phyloP scores from a whole-genome alignment of 179 eudicot species.

The Silene noctiflora region DNA sequence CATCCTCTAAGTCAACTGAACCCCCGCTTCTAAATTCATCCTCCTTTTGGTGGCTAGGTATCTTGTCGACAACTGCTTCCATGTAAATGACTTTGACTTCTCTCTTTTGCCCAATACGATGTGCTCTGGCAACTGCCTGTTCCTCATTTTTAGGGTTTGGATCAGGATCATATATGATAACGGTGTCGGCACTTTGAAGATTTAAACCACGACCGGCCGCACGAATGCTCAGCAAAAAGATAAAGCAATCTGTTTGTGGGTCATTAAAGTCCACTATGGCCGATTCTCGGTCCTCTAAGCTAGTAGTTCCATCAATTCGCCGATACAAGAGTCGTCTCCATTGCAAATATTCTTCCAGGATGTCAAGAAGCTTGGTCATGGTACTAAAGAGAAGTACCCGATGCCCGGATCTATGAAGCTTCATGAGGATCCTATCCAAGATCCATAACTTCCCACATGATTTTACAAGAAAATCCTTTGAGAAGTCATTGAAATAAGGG shows the following conservation, averaged over 20 bases:
- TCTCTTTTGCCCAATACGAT: conserved; percentile 96
- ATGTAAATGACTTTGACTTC: conserved; percentile 95
- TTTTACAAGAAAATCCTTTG: conserved; percentile 92
- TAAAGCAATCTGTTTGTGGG: conserved; percentile 77
- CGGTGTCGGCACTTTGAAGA: conserved; percentile 97
- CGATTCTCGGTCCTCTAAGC: conserved; percentile 94
- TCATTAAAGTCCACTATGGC: conserved; percentile 90
- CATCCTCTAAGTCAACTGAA: conserved; percentile 81
- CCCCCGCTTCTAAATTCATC: conserved; percentile 84
- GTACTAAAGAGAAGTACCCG: conserved; percentile 97
- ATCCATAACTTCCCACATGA: conserved; percentile 96
- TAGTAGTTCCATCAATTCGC: conserved; percentile 93
- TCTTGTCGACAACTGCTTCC: conserved; percentile 97
- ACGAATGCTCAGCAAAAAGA: conserved; percentile 94
- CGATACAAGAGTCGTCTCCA: conserved; percentile 91
- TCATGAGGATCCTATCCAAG: conserved; percentile 80
- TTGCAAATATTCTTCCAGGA: conserved; percentile 90
- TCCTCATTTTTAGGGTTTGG: conserved; percentile 99
- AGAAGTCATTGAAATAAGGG: conserved; percentile 67
- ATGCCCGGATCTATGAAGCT: conserved; percentile 98
- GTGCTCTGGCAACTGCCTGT: conserved; percentile 99
- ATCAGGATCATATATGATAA: conserved; percentile 96
- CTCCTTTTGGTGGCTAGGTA: conserved; percentile 83
- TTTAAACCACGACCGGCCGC: conserved; percentile 98
- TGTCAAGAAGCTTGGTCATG: conserved; percentile 95